Base-by-base conservation (phyloP, 352 stramenopile species). In the Thalassiosira livingstoniorum region DNA sequence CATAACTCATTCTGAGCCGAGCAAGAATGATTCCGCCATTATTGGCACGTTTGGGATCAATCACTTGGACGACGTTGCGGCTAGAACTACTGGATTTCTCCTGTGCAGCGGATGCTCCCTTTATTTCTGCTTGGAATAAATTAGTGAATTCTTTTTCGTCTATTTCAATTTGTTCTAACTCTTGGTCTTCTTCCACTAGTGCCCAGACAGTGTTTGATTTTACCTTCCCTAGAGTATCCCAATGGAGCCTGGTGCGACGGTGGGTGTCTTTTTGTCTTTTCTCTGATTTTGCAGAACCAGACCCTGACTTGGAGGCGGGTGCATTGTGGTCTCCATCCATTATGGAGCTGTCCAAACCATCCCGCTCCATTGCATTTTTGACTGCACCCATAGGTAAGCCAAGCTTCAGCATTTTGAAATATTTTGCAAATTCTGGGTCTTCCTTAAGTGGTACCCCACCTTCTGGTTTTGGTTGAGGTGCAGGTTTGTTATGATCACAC, bases 21-120 rank as follows among this genome's bases (percentile, higher is more conserved):
- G 96, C 96, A 63, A 99, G 96, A 21, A 97, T 97, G 47, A 99
- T 99, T n/a, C 96, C 97, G 0, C 98, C 96, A 90, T 99, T 99
- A 86, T 99, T 97, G 43, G 97, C 96, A 29, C 96, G 94, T 86
- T 99, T 99, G 0, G 96, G 92, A 78, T 99, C 97, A 58, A 99
- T 95, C 18, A 99, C 87, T 34, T 89, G 87, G 51, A 96, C 91
- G 43, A 88, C 82, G 57, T 86, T 81, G 51, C 78, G 78, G 51
- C 54, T 63, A 23, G 66, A 66, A 58, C 60, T 55, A 37, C 32
- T 83, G 75, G 21, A 55, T 27, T 29, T 51, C 18, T 74, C 65
- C 0, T 70, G 60, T 2, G 72, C 32, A 32, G 55, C 54, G n/a
- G 61, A 54, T 27, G 62, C 32, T 35, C 54, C 29, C 51, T 71